A percentile compares a stretch with the other conserved stretches of the same genome.
Conservation (phyloP, 208 protist species). For the Herpetomonas samuelpessoai region DNA sequence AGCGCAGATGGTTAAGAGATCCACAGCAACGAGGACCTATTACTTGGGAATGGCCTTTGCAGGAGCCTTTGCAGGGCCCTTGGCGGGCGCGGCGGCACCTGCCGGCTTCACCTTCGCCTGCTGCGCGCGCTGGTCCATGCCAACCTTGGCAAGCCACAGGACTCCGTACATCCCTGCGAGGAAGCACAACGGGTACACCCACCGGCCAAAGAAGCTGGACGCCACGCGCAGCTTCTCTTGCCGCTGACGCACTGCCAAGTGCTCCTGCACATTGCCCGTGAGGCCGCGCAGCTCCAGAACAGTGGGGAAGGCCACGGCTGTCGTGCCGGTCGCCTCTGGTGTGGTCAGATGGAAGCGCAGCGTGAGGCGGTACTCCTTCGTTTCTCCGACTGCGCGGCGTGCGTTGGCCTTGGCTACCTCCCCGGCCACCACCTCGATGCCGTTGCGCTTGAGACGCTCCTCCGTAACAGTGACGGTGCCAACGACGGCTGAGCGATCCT, state of each 20-base stretch:
- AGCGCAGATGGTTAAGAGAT: too few relatives aligned
- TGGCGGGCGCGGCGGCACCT: too few relatives aligned
- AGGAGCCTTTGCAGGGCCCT: too few relatives aligned
- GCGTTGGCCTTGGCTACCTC: not conserved
- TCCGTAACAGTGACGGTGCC: not conserved
- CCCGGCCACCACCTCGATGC: not conserved
- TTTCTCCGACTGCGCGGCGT: not conserved
- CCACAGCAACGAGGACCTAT: too few relatives aligned
- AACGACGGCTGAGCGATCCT: not conserved
- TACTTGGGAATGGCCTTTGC: too few relatives aligned
- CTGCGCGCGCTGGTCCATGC: not conserved
- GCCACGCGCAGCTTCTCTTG: constrained; percentile 12
- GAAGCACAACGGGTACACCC: constrained; percentile 39
- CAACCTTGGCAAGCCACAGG: constrained; percentile 12
- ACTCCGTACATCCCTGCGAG: constrained; percentile 28
- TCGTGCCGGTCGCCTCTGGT: not conserved
- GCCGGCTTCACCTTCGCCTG: too few relatives aligned
- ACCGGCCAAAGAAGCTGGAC: constrained; percentile 33
- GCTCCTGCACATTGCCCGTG: constrained; percentile 18
- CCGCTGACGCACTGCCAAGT: constrained; percentile 1
- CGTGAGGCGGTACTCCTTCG: not conserved
- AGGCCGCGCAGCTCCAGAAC: constrained; percentile 32
- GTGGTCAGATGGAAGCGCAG: not conserved
- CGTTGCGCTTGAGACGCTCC: not conserved
- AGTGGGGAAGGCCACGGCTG: constrained; percentile 3